Base-by-base conservation (phyloP, 78 protist genomes). In the Dictyostelium brefeldianum region DNA sequence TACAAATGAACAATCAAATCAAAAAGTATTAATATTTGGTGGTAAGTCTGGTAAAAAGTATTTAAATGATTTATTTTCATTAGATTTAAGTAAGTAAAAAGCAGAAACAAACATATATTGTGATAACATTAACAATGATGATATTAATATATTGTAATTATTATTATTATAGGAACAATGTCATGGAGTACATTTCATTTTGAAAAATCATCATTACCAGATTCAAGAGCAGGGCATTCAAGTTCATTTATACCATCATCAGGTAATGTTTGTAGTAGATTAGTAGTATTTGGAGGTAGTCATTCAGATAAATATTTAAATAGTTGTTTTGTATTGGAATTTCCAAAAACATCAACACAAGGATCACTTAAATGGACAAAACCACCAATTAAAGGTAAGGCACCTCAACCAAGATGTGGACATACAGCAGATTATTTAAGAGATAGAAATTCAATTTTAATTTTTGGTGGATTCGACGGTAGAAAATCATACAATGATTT, bases 141-240 rank as follows among this genome's bases (percentile, higher is more conserved):
- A 82, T 69, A 82, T 18, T 22, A 12, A 81, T 64, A 3, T 25
- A 36, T n/a, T 10, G 7, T n/a, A 41, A 36, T 41, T n/a, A n/a
- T 22, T 54, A 22, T 18, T 57, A 36, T 11, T 12, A n/a, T 41
- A 83, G 91, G 78, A 64, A 87, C 93, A 56, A 87, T 87, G 93
- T 87, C 93, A 77, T 87, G 93, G 93, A 87, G 93, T 87, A 87
- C 93, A 46, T 87, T 77, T 56, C 93, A 87, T 29, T 77, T 87
- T 47, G 84, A 64, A 14, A 87, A 87, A 36, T 36, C 59, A 54
- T 17, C 53, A 77, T 62, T 62, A 62, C 93, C 93, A 29, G 93
- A 87, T 47, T 29, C 84, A 31, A 74, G 93, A 53, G 93, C 93
- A 47, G 83, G 75, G 17, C 93, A 87, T 53, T 51, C 84, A 29